phyloP scores from a whole-genome alignment of 371 early-diverging fungal genomes.

The Mortierella sp. region DNA sequence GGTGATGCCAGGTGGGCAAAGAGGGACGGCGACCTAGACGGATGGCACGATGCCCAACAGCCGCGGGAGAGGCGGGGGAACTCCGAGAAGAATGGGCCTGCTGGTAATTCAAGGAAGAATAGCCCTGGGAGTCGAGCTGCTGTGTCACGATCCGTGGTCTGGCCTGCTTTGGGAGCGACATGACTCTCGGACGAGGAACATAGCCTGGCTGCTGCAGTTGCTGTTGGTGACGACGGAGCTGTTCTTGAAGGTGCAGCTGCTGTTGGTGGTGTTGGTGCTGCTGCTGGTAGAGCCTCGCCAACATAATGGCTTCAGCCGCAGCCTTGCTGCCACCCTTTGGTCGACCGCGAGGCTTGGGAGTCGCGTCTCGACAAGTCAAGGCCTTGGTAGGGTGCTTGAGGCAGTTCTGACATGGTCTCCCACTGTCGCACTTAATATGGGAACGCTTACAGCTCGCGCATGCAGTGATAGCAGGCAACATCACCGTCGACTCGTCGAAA shows the following conservation, averaged over 20 bases:
- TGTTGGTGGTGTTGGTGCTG: conserved; percentile 39
- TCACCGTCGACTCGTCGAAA: conserved; percentile 21
- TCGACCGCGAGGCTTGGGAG: conserved; percentile 55
- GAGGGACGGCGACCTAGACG: conserved; percentile 30
- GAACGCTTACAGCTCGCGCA: conserved; percentile 54
- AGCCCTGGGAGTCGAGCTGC: background rate
- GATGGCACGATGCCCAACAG: conserved; percentile 24
- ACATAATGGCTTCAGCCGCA: conserved; percentile 44
- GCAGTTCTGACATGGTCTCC: conserved; percentile 53
- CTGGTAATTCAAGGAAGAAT: background rate
- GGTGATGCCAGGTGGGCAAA: conserved; percentile 33
- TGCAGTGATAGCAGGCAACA: conserved; percentile 32
- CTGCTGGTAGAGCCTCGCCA: conserved; percentile 32
- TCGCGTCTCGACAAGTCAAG: conserved; percentile 47
- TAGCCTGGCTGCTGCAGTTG: conserved; percentile 62
- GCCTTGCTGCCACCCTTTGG: conserved; percentile 59
- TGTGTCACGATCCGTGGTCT: background rate
- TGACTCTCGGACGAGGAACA: conserved; percentile 75
- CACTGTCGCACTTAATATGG: conserved; percentile 56
- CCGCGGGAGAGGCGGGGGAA: conserved; percentile 42
- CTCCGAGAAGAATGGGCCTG: conserved; percentile 26
- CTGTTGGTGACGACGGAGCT: conserved; percentile 9
- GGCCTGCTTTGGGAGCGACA: conserved; percentile 20
- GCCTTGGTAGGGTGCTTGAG: conserved; percentile 52
- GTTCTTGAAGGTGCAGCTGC: conserved; percentile 19